phyloP scores from a whole-genome alignment of 495 filamentous ascomycete species.

The Aspergillus saccharolyticus region DNA sequence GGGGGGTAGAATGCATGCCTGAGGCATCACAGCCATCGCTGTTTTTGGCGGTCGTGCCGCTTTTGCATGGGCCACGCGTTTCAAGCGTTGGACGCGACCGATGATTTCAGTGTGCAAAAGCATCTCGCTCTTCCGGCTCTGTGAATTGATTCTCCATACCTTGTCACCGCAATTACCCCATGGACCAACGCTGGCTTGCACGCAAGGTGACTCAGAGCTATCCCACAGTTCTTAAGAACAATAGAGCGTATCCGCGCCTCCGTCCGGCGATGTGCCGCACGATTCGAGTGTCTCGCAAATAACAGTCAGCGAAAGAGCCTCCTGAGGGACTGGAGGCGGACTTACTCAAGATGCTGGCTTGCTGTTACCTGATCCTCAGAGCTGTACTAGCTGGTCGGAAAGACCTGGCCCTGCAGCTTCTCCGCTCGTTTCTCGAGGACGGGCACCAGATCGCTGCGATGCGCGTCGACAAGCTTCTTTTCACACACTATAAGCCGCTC shows the following conservation, averaged over 20 bases:
- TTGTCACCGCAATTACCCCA: constrained; percentile 22
- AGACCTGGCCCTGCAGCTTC: constrained; percentile 20
- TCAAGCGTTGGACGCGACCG: neutral
- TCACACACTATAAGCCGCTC: constrained; percentile 17
- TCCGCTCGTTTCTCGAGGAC: constrained; percentile 21
- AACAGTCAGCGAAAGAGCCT: too few species aligned
- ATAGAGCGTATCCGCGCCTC: constrained; percentile 25
- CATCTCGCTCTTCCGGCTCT: constrained; percentile 19
- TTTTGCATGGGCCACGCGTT: constrained; percentile 2
- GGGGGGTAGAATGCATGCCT: too few species aligned
- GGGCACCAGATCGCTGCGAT: constrained; percentile 15
- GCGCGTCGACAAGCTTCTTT: constrained; percentile 12
- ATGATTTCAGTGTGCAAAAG: neutral
- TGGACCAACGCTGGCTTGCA: constrained; percentile 23
- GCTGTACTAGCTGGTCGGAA: constrained; percentile 25
- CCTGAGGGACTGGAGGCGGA: too few species aligned
- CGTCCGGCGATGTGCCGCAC: constrained; percentile 18
- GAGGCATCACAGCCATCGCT: neutral
- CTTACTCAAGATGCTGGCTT: constrained; percentile 24
- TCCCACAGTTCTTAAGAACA: constrained; percentile 24
- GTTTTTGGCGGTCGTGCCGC: neutral
- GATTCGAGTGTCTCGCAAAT: constrained; percentile 7
- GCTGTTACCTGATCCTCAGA: constrained; percentile 21
- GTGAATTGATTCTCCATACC: constrained; percentile 30
- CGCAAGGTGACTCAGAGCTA: constrained; percentile 15